These are phyloP conservation scores for Fraxinus dipetala DNA, from an alignment of 305 asterid species.

Conservation along the genomic window DNA sequence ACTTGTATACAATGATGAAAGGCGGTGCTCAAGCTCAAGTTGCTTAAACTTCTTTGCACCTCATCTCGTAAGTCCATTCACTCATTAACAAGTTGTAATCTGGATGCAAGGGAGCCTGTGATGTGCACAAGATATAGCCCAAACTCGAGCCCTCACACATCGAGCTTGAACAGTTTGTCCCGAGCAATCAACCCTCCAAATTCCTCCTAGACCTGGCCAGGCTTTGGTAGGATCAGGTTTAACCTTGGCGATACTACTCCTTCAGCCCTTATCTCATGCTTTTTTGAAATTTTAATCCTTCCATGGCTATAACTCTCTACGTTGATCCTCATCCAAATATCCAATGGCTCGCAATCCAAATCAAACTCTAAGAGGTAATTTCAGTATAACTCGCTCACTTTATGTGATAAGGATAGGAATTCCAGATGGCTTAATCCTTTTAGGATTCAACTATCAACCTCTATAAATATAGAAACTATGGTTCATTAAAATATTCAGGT, in stretches of 20 bases:
- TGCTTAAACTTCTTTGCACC: not conserved
- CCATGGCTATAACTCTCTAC: not conserved
- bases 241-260: not conserved
- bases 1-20: not conserved
- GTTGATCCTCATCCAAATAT: not conserved
- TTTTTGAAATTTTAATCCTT: not conserved
- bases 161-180: not conserved
- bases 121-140: not conserved
- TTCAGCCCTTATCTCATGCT: not conserved
- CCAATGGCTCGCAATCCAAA: not conserved
- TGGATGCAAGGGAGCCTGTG: not conserved
- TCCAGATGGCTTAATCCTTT: not conserved
- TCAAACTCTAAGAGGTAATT: not conserved
- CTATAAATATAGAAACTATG: no score
- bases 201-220: not conserved
- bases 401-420: not conserved
- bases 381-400: not conserved
- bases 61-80: not conserved
- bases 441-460: not conserved
- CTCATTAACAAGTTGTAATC: no score
- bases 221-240: not conserved
- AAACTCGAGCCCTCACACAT: not conserved
- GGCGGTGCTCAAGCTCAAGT: not conserved
- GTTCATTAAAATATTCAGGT: not conserved
- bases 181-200: not conserved